Evolutionary conservation across 2,329 filamentous ascomycete genomes (phyloP).

Genomic region (Aplosporella prunicola): DNA sequence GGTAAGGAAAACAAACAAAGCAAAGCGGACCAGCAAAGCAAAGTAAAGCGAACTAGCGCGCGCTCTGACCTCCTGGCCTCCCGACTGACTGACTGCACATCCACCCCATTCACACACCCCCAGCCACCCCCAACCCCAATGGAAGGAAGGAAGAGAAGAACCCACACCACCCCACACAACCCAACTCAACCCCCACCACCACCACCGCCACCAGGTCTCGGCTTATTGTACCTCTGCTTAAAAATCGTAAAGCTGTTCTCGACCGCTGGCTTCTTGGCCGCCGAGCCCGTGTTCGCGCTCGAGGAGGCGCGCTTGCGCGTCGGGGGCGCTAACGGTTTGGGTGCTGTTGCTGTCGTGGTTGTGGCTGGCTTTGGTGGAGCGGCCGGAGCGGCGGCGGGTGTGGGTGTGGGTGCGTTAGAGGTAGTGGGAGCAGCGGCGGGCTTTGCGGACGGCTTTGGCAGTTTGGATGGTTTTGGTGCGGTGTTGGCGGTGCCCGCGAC

Average conservation of each 20-base stretch:
- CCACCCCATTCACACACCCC: too few species aligned
- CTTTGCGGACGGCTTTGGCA: neutral
- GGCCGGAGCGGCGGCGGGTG: neutral
- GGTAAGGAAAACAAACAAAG: too few species aligned
- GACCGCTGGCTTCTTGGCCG: constrained; percentile 2
- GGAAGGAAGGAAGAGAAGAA: too few species aligned
- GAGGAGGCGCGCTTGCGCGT: neutral
- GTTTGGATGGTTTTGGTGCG: too few species aligned
- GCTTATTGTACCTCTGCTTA: neutral
- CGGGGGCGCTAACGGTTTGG: neutral
- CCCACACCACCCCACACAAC: too few species aligned
- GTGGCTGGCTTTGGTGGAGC: neutral
- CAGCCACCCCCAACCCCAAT: too few species aligned
- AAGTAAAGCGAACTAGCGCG: too few species aligned
- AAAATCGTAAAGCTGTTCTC: constrained; percentile 5
- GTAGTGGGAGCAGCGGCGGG: neutral
- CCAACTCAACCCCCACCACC: neutral
- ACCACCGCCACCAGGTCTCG: neutral
- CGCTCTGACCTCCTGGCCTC: too few species aligned
- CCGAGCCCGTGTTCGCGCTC: too few species aligned
- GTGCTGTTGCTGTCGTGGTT: neutral
- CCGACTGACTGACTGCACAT: too few species aligned
- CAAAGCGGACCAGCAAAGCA: too few species aligned
- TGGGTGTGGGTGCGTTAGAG: neutral
- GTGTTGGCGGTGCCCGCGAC: too few species aligned